phyloP scores from a whole-genome alignment of 2,329 filamentous ascomycete species.

The Sclerotinia glacialis region DNA sequence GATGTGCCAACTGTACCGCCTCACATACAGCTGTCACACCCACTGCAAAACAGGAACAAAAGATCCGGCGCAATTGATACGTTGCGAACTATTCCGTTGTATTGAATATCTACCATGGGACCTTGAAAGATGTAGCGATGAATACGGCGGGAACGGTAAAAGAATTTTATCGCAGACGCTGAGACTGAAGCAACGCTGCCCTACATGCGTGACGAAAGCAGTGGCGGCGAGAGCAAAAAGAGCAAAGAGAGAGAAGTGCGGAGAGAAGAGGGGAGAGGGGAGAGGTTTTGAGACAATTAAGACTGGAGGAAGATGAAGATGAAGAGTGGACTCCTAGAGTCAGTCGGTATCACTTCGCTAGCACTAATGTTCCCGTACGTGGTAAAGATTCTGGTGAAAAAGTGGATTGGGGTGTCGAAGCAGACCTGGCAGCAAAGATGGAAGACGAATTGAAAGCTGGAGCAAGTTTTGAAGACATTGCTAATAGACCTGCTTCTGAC shows the following conservation, averaged over 20 bases:
- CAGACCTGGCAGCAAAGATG: slow-evolving; percentile 32
- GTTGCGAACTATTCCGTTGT: background rate
- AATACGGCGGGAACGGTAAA: background rate
- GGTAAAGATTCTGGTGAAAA: slow-evolving; percentile 37
- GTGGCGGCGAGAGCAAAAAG: background rate
- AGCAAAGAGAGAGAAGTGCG: background rate
- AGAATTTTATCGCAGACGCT: background rate
- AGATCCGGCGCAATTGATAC: background rate
- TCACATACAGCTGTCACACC: background rate
- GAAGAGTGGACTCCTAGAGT: background rate
- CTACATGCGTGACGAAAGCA: background rate
- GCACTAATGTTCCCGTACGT: background rate
- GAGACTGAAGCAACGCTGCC: background rate
- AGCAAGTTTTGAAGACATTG: background rate
- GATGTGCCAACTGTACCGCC: background rate
- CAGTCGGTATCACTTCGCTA: background rate
- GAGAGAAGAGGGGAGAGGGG: background rate
- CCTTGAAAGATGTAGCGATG: background rate
- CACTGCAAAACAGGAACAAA: background rate
- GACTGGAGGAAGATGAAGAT: slow-evolving; percentile 9
- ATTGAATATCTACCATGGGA: background rate
- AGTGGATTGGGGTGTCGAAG: slow-evolving; percentile 41
- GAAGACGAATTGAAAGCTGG: slow-evolving; percentile 31
- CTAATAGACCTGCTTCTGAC: background rate
- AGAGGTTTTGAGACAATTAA: background rate